Evolutionary conservation across 345 rosid species (phyloP), one percentile per base, ranked within the genome.

Genomic region (Eutrema heterophyllum): DNA sequence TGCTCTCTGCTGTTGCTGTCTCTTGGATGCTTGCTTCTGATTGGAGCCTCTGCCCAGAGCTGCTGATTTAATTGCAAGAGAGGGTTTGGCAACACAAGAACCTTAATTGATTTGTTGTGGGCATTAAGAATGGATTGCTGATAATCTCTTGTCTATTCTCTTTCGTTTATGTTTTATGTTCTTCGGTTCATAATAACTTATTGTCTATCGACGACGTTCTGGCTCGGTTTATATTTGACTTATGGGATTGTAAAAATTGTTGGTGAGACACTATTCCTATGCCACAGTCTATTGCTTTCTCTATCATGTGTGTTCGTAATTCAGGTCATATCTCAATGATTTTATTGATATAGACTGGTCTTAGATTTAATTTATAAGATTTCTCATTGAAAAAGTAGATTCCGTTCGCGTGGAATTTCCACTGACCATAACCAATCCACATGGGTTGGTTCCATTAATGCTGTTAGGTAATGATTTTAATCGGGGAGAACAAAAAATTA

Each of bases 11-110:
- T 67, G 83, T 71, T 75, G 79, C 59, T 77, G 81, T 65, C 72
- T 77, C n/a, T 43, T 77, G 73, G 80, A 80, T 48, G 74, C 63
- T 16, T 80, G 83, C 73, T 81, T 85, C 81, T 85, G 83, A 85
- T 14, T 50, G 51, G 67, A 67, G 64, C 35, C 55, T 32, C 43
- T 33, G 10, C 5, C 7, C 44, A 9, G 49, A 44, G 53, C 48
- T 68, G 32, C 11, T 21, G 68, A 8, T 41, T 48, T 48, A 7
- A 24, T 38, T 58, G 67, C 71, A 9, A 49, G 68, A 43, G 41
- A 40, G 43, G 26, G 5, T n/a, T 58, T 49, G 36, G 68, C 52
- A 15, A n/a, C 38, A 24, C 32, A 48, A 74, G 55, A 54, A 38
- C 38, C 39, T 64, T 38, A 0, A 50, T 49, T 49, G 36, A 33